These are phyloP conservation scores for Fusarium sp. DNA, from an alignment of 2,329 filamentous ascomycete genomes.

Conservation along the genomic window DNA sequence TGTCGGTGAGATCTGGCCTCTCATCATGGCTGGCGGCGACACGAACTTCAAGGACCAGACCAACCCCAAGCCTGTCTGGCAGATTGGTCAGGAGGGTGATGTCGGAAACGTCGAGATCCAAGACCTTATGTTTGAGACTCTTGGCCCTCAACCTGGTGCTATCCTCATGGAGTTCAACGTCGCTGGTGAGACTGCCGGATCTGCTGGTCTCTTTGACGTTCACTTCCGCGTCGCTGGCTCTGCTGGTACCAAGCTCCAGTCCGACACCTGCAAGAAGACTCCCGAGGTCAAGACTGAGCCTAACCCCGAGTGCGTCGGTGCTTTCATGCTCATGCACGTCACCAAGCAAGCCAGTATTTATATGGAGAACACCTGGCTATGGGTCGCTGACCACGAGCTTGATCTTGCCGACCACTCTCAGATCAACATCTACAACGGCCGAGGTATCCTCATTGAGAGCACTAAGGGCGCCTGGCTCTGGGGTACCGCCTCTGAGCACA, in stretches of 20 bases:
- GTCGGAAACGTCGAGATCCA: constrained; percentile 86
- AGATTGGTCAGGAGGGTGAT: constrained; percentile 83
- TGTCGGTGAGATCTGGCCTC: constrained; percentile 90
- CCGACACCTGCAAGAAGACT: constrained; percentile 82
- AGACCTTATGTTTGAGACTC: constrained; percentile 87
- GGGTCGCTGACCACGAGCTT: constrained; percentile 91
- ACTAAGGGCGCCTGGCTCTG: constrained; percentile 83
- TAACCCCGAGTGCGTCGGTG: constrained; percentile 77
- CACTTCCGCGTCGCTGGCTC: constrained; percentile 93
- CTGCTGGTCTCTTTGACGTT: constrained; percentile 91
- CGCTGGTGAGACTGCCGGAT: constrained; percentile 73
- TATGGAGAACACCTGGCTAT: constrained; percentile 91
- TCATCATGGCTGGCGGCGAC: constrained; percentile 84
- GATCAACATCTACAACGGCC: constrained; percentile 89
- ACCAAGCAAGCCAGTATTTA: constrained; percentile 76
- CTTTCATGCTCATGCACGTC: constrained; percentile 78
- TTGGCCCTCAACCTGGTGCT: constrained; percentile 85
- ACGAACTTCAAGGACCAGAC: constrained; percentile 77
- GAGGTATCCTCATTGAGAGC: constrained; percentile 84
- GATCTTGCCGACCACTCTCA: constrained; percentile 80
- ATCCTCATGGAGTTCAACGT: constrained; percentile 95
- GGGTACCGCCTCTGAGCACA: constrained; percentile 78
- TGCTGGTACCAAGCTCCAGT: constrained; percentile 85
- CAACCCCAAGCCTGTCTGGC: constrained; percentile 86
- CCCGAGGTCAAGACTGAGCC: constrained; percentile 71